A percentile compares a stretch with the other conserved stretches of the same genome.
These are phyloP conservation scores for Puccinia hordei DNA, from an alignment of 1,284 basidiomycete species.

Conservation along the genomic window DNA sequence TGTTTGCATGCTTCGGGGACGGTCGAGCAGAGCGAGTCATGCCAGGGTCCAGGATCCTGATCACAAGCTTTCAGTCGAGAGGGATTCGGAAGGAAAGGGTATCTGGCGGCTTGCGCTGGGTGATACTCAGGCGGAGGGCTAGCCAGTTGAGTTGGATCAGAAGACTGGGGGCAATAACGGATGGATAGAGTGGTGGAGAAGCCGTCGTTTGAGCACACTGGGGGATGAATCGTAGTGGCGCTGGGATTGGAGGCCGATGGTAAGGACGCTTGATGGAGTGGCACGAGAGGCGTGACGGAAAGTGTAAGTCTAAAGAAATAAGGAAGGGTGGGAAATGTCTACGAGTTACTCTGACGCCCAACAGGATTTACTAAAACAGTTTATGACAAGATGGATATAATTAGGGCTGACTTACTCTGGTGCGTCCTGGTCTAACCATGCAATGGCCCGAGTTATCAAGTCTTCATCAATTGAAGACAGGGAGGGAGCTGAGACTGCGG, in stretches of 20 bases:
- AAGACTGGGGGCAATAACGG: not conserved
- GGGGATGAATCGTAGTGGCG: not conserved
- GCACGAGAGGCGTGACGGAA: not conserved
- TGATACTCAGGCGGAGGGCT: not conserved
- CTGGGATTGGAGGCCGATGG: not conserved
- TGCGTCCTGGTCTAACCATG: conserved; percentile 5
- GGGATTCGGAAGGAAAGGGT: not conserved
- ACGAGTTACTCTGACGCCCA: not conserved
- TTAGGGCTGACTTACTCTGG: not conserved
- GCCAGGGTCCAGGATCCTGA: not conserved
- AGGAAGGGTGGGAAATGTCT: not conserved
- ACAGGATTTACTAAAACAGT: not conserved
- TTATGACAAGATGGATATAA: not conserved
- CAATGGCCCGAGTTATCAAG: conserved; percentile 1
- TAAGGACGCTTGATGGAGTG: not conserved
- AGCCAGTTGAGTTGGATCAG: not conserved
- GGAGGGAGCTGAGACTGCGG: not conserved
- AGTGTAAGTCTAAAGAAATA: not conserved
- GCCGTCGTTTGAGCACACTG: not conserved
- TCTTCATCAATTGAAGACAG: conserved; percentile 10
- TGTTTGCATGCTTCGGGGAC: not conserved
- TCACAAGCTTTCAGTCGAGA: not conserved
- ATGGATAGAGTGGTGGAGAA: not conserved
- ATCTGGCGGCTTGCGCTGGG: not conserved
- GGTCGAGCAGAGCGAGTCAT: not conserved